Base-by-base conservation (phyloP, 106 monocot species). In the Triglochin maritima region DNA sequence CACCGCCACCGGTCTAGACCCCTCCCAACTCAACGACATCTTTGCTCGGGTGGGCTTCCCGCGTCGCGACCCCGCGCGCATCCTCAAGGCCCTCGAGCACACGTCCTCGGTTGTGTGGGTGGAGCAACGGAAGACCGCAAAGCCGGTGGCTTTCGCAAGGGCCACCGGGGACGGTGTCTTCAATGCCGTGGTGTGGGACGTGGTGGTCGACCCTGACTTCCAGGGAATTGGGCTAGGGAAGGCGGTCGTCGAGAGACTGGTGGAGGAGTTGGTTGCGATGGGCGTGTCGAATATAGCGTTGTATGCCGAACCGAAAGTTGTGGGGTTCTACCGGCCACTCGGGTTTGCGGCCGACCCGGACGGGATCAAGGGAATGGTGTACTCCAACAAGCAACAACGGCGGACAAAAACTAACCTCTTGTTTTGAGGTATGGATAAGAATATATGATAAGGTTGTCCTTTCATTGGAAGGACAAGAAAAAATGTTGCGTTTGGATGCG, bases 171-270 rank as follows among this genome's bases (percentile, higher is more conserved):
- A 96, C 61, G 90, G 90, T 9, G 90, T 88, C 70, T 96, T 91
- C 81, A 96, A 96, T 63, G 96, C 96, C 16, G 90, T 96, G 64
- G 90, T 96, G 67, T 96, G 96, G 96, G 88, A 91, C 74, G 96
- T 96, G 59, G 96, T 91, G 74, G 90, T 91, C 47, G 88, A 91
- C 61, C 96, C 96, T 7, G 79, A 81, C 59, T 83, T 76, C 77
- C 96, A 91, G 78, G 96, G 96, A n/a, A 68, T 91, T 29, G 96
- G 96, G 14, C 77, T 91, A 4, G 96, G 96, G 9, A 77, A 74
- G 71, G 96, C 82, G 6, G 86, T 91, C 46, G 86, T 91, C 86
- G 90, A 96, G 80, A 74, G 96, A 63, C 74, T 96, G 44, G 74
- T 96, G 10, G 70, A 70, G 5, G 91, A 88, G 13, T 70, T 91